Conservation (phyloP, 176 grass and related monocot species). For the Oryza brachyantha region DNA sequence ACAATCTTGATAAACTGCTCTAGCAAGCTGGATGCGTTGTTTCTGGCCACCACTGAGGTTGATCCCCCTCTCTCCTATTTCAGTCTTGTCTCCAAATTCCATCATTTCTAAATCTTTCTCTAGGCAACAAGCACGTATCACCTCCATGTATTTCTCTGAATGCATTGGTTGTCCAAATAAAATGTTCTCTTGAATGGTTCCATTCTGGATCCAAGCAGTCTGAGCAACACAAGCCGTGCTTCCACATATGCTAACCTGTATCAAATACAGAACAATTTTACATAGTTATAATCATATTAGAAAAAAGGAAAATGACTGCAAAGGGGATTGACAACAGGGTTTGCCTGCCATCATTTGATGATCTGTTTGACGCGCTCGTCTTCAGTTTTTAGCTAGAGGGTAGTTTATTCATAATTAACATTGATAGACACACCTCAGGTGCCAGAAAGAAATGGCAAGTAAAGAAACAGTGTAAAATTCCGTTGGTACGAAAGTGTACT, state of each 20-base stretch:
- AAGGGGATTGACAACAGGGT: background rate
- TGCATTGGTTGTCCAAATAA: conserved; percentile 65
- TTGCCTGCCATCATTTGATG: background rate
- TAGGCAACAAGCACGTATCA: conserved; percentile 55
- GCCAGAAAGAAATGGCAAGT: too few relatives aligned
- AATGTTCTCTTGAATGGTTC: conserved; percentile 73
- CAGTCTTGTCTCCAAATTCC: conserved; percentile 74
- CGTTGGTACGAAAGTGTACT: background rate
- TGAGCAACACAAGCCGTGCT: conserved; percentile 67
- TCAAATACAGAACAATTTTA: conserved; percentile 17
- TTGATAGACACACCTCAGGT: too few relatives aligned
- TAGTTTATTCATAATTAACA: too few relatives aligned
- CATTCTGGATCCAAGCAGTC: conserved; percentile 65
- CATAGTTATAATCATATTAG: background rate
- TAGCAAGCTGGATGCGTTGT: conserved; percentile 70
- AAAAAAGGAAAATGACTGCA: background rate
- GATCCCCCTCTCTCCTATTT: conserved; percentile 77
- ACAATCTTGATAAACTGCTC: conserved; percentile 72
- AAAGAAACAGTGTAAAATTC: background rate
- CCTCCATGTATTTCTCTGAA: conserved; percentile 35
- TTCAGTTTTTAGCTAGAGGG: too few relatives aligned
- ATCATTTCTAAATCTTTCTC: conserved; percentile 79
- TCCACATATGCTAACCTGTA: conserved; percentile 57
- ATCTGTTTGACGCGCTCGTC: too few relatives aligned
- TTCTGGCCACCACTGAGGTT: conserved; percentile 80